Evolutionary conservation across 2,329 filamentous ascomycete genomes (phyloP), one percentile per base, ranked within the genome.

Genomic region (Alternaria infectoria): DNA sequence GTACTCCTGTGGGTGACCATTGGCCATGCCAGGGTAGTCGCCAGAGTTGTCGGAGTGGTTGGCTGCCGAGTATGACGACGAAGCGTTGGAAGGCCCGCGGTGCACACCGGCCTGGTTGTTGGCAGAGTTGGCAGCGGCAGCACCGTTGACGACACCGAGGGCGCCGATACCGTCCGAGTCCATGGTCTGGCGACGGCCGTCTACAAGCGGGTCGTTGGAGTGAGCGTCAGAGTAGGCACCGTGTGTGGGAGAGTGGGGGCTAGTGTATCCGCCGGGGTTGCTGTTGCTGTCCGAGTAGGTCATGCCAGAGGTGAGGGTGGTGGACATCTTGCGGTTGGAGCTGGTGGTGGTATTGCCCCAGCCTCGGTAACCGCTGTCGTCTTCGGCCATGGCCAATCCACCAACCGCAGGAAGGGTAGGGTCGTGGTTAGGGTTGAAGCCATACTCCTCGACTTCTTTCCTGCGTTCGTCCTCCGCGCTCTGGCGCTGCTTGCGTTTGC

Each of bases 381-480:
- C 86, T 67, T 97, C 92, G 61, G 88, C 86, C 90, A 94, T 93
- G 57, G 86, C 86, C 56, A 85, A 81, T 25, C 81, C 83, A 13
- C 81, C 83, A 15, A 87, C 83, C 10, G 85, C 84, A 8, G 89
- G 89, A 12, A 97, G 85, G 1, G 91, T 93, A 1, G 94, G 93
- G 77, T 97, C 94, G 64, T 93, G 90, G 81, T 98, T 98, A n/a
- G 96, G 96, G 79, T 98, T 98, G 84, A 94, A 98, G 30, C 92
- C 91, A 78, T 98, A 98, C 77, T 98, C 96, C 79, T 98, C 95
- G 11, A 97, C 93, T 81, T 99, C 96, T 83, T 97, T 97, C 67
- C 94, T 89, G 54, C 96, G 89, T 73, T 94, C 89, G 77, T 97
- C 96, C 76, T 96, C 93, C 13, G 91, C 91, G 67, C 89, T 88